Evolutionary conservation across 2,329 filamentous ascomycete genomes (phyloP).

Genomic region (Fusarium sp.): DNA sequence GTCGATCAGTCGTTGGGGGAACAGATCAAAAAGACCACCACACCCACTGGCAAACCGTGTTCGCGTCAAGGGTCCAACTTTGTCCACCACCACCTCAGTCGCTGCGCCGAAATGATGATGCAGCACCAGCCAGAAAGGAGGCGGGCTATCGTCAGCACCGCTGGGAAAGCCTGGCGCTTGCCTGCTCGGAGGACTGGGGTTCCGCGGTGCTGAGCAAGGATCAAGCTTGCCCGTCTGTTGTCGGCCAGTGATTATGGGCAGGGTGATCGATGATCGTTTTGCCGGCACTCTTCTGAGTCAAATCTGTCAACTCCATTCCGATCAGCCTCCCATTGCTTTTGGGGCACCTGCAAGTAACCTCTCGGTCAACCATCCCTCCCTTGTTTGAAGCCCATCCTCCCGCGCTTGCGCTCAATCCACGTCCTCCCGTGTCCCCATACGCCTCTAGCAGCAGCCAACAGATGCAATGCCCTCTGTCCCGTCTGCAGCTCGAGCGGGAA

Average conservation of each 20-base stretch:
- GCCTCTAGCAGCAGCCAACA: constrained; percentile 1
- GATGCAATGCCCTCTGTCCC: constrained; percentile 11
- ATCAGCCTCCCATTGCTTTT: constrained; percentile 42
- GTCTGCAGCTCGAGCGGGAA: constrained; percentile 4
- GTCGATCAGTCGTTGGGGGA: constrained; percentile 21
- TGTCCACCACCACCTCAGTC: constrained; percentile 36
- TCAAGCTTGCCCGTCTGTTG: constrained; percentile 30
- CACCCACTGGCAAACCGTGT: constrained; percentile 25
- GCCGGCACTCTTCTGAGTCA: constrained; percentile 41
- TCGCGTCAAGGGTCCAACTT: constrained; percentile 37
- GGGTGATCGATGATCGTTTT: constrained; percentile 40
- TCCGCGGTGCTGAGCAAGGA: constrained; percentile 35
- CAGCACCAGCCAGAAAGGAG: constrained; percentile 13
- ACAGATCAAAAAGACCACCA: constrained; percentile 4
- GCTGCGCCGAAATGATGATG: constrained; percentile 28
- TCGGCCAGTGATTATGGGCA: constrained; percentile 14
- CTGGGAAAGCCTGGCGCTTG: constrained; percentile 27
- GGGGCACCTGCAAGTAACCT: constrained; percentile 29
- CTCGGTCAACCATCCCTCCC: constrained; percentile 25
- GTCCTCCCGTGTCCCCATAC: constrained; percentile 8
- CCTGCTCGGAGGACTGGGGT: constrained; percentile 30
- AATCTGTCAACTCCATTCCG: constrained; percentile 43
- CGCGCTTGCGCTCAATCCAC: constrained; percentile 10
- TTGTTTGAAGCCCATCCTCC: constrained; percentile 19
- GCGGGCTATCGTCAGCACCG: constrained; percentile 32